Evolutionary conservation across 768 basidiomycete genomes (phyloP), one percentile per base, ranked within the genome.

Genomic region (Tylopilus sp.): DNA sequence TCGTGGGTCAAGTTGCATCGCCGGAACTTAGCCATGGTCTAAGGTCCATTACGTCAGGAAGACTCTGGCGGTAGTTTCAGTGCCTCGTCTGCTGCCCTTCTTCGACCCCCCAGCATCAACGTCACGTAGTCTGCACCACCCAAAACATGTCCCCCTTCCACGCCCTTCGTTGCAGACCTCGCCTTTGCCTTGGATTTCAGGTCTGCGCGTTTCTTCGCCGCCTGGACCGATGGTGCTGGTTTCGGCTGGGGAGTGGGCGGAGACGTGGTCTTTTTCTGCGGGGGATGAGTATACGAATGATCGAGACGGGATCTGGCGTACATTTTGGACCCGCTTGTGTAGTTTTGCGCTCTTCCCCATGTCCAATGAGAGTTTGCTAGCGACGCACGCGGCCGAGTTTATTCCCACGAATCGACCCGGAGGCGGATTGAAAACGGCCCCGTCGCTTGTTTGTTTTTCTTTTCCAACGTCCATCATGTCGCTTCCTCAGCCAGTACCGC

Each of bases 401-500:
- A 38, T 70, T 72, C 70, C 61, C 69, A 70, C 69, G 69, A 61
- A 59, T 59, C 41, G 45, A 57, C 57, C 69, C 66, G 62, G 44
- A 34, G 0, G 34, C 29, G 55, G 51, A 55, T 40, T 46, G 51
- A 53, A 59, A 61, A 48, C 17, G 28, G 24, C 31, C 8, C 36
- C 19, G 1, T 3, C 2, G 2, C 11, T 21, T 24, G 24, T 22
- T 40, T n/a, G 1, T 9, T 48, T 41, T 41, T 55, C 52, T 47
- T 52, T 43, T 50, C 52, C 57, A 59, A 49, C 61, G 50, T 53
- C 38, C 68, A 74, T 24, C 50, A 93, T 92, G 91, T 89, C 91
- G 71, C 80, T 92, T 65, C 91, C 94, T 71, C 94, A 96, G 68
- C 92, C 94, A 58, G 94, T 97, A 64, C 94, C 93, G 72, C 94